Percentiles rank a stretch among this genome's conserved stretches.
These are phyloP conservation scores for Mycoemilia scoparia DNA, from an alignment of 192 early-diverging fungal genomes.

Conservation along the genomic window DNA sequence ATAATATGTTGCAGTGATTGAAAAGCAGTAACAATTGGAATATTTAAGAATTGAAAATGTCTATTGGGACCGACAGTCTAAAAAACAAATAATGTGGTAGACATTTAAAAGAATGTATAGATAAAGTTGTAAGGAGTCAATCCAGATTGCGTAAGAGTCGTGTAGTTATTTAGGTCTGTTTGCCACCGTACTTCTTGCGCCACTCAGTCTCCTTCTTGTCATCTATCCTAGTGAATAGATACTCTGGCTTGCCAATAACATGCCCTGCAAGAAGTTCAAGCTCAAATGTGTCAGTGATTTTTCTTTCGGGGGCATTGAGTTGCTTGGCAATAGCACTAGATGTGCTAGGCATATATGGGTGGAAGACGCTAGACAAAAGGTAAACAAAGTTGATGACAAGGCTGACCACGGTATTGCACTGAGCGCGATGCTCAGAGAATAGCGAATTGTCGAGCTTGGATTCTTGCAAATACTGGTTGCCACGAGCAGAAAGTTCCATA, in stretches of 20 bases:
- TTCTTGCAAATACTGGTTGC: constrained; percentile 90
- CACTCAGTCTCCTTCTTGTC: constrained; percentile 63
- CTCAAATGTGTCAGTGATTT: constrained; percentile 56
- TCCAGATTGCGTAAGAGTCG: too few species aligned
- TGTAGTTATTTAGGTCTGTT: constrained; percentile 1
- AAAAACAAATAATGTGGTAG: too few species aligned
- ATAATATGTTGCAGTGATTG: too few species aligned
- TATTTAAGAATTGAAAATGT: too few species aligned
- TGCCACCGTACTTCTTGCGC: constrained; percentile 63
- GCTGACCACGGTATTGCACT: constrained; percentile 76
- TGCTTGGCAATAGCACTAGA: constrained; percentile 59
- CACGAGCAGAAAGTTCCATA: constrained; percentile 89
- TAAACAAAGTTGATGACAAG: constrained; percentile 77
- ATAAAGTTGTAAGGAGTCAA: too few species aligned
- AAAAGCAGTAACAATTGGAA: too few species aligned
- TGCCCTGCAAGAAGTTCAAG: constrained; percentile 71
- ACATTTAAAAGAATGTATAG: too few species aligned
- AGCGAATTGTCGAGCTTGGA: constrained; percentile 79
- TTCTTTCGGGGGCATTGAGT: constrained; percentile 63
- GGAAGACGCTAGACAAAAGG: constrained; percentile 66
- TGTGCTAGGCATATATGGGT: constrained; percentile 86
- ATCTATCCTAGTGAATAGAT: constrained; percentile 83
- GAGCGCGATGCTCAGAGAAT: constrained; percentile 51
- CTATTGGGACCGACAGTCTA: too few species aligned
- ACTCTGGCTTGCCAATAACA: constrained; percentile 64